Base-by-base conservation (phyloP, 495 filamentous ascomycete genomes). In the Aspergillus saccharolyticus region DNA sequence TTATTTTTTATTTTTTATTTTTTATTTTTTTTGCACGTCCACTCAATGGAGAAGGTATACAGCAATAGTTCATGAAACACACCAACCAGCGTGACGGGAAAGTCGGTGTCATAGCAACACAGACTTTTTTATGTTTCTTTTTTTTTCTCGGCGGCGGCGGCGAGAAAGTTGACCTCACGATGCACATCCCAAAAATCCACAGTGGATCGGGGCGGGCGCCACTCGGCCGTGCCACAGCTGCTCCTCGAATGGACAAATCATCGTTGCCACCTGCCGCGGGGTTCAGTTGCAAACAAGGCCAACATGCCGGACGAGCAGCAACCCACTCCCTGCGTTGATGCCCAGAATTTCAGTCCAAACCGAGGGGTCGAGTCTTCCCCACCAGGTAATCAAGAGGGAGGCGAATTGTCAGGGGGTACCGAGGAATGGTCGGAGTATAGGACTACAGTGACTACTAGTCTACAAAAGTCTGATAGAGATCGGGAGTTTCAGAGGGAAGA, bases 251-350 rank as follows among this genome's bases (percentile, higher is more conserved):
- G 51, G 56, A 53, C 65, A 52, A 68, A 68, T 66, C 17, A 24
- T 17, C 55, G 21, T 28, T 21, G 44, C 33, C 19, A 44, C n/a
- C 42, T 43, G 59, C 63, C 66, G 66, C 64, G 66, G 66, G 66
- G 66, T 69, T 56, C 33, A 52, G 47, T 42, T 63, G 60, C 62
- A 70, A 66, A 68, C 63, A 66, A 39, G 33, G 28, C 46, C 59
- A 70, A 64, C 59, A 60, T 2, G 42, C n/a, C 46, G 55, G 44
- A 55, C 45, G 42, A 58, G 39, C 53, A 30, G 52, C 43, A 61
- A 61, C 63, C 70, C 66, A 68, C 68, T 39, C 54, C 55, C 62
- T 75, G 72, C 72, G 71, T 76, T 73, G 74, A 71, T 75, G 74
- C 74, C 74, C 74, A 77, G 74, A 62, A 55, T 63, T 56, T 53